These are phyloP conservation scores for Trichoderma asperellum DNA, from an alignment of 2,329 filamentous ascomycete genomes.

Conservation along the genomic window DNA sequence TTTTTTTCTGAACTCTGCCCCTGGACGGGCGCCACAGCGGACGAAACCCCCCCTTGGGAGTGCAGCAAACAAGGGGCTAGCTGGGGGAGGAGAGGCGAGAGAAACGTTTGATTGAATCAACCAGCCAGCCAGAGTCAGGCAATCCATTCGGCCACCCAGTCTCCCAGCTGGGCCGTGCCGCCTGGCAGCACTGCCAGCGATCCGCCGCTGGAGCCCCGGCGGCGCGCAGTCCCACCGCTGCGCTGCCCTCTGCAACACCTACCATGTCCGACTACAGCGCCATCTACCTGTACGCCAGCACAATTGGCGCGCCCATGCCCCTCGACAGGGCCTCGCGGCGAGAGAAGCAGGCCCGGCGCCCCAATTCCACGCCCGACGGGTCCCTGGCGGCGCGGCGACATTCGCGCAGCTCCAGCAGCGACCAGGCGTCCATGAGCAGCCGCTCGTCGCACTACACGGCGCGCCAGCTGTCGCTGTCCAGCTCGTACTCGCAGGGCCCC, in stretches of 20 bases:
- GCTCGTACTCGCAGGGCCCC: slow-evolving; percentile 22
- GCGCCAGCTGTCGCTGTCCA: slow-evolving; percentile 9
- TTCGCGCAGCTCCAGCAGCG: slow-evolving; percentile 27
- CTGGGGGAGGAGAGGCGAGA: background rate
- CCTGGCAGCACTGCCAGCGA: background rate
- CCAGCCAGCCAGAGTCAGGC: background rate
- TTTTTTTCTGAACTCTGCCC: background rate
- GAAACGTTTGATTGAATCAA: background rate
- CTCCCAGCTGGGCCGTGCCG: background rate
- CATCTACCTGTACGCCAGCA: slow-evolving; percentile 26
- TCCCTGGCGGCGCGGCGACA: slow-evolving; percentile 3
- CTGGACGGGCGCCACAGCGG: slow-evolving; percentile 25
- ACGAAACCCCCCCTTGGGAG: slow-evolving; percentile 22
- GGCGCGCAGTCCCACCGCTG: background rate
- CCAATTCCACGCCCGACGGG: slow-evolving; percentile 22
- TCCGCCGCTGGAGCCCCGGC: slow-evolving; percentile 12
- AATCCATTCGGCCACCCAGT: background rate
- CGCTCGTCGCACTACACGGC: slow-evolving; percentile 34
- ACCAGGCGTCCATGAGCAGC: slow-evolving; percentile 29
- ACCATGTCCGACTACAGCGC: slow-evolving; percentile 28
- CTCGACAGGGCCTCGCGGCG: slow-evolving; percentile 25
- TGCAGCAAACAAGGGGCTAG: slow-evolving; percentile 24
- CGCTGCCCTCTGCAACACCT: background rate
- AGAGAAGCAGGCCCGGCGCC: slow-evolving; percentile 26
- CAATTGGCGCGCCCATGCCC: slow-evolving; percentile 22